A percentile compares a stretch with the other conserved stretches of the same genome.
Evolutionary conservation across 306 rosid genomes (phyloP).

Genomic region (Aeschynomene evenia): DNA sequence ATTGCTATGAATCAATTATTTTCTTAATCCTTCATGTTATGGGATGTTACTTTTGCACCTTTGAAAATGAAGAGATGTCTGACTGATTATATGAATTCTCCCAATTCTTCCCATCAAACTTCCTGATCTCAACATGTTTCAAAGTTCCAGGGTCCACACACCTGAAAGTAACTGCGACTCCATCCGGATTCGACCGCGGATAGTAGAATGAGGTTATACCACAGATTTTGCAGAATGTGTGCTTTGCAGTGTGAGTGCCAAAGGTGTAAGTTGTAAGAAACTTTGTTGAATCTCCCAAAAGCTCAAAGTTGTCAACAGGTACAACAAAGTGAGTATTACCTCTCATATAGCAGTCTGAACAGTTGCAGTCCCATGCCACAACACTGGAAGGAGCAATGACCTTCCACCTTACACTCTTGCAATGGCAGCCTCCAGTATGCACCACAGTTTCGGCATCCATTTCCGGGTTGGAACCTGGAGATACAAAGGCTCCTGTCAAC

Average conservation of each 20-base stretch:
- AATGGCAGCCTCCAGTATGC: constrained; percentile 87
- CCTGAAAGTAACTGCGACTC: constrained; percentile 63
- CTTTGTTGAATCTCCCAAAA: constrained; percentile 59
- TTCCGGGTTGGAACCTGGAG: neutral
- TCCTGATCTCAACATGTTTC: constrained; percentile 50
- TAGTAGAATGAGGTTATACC: constrained; percentile 82
- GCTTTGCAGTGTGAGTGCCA: constrained; percentile 81
- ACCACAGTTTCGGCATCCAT: constrained; percentile 62
- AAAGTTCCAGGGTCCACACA: constrained; percentile 88
- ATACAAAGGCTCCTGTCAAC: neutral
- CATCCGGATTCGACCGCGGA: constrained; percentile 92
- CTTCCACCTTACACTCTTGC: constrained; percentile 78
- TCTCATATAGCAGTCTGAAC: constrained; percentile 82
- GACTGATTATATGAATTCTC: constrained; percentile 38
- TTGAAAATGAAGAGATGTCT: constrained; percentile 49
- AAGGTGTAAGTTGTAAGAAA: constrained; percentile 74
- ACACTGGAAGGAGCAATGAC: constrained; percentile 57
- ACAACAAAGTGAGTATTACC: constrained; percentile 58
- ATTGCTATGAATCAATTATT: neutral
- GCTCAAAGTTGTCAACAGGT: constrained; percentile 59
- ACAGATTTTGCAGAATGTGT: constrained; percentile 77
- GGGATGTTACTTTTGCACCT: constrained; percentile 36
- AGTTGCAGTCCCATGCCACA: constrained; percentile 78
- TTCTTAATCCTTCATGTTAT: neutral
- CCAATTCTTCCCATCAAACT: constrained; percentile 74